Evolutionary conservation across 1,284 basidiomycete species (phyloP), one percentile per base, ranked within the genome.

Genomic region (Ganoderma lingzhi): DNA sequence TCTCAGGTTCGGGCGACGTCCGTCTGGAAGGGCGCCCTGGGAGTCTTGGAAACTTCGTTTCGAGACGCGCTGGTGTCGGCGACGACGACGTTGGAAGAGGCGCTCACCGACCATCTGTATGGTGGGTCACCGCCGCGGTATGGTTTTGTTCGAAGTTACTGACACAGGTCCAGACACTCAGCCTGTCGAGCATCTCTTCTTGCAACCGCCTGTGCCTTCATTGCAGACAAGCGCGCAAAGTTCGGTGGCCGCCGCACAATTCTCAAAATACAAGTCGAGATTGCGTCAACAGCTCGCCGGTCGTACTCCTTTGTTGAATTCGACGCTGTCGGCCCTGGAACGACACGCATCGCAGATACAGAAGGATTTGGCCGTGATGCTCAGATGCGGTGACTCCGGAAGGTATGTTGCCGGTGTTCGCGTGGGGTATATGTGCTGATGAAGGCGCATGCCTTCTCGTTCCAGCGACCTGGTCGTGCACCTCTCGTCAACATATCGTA

Each of bases 201-300:
- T 83, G 65, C 78, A 86, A 8, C 84, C 86, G 28, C 80, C 85
- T 14, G 77, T 86, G 66, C 86, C 86, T 32, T 78, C 85, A 5
- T 81, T 85, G 10, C 84, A 85, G 65, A 73, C 80, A 6, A 78
- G 81, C 23, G 61, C 67, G 32, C 75, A 82, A 23, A 84, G 80
- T 42, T 77, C 83, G n/a, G 70, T 77, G 3, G 65, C 74, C 28
- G 80, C 82, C n/a, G 78, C 80, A 14, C 82, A 87, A 2, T 89
- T 93, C 75, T 83, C 84, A 56, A 87, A 84, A 74, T 93, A 91
- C 75, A 87, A 86, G 71, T 73, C 79, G 19, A 77, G 85, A 6
- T 78, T 94, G 55, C 85, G 83, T 65, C 85, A 84, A 64, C 91
- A 90, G 71, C 81, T 93, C 28, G 74, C 84, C 42, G 88, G 89